Evolutionary conservation across 108 stramenopile genomes (phyloP).

Genomic region (Cylindrotheca closterium): DNA sequence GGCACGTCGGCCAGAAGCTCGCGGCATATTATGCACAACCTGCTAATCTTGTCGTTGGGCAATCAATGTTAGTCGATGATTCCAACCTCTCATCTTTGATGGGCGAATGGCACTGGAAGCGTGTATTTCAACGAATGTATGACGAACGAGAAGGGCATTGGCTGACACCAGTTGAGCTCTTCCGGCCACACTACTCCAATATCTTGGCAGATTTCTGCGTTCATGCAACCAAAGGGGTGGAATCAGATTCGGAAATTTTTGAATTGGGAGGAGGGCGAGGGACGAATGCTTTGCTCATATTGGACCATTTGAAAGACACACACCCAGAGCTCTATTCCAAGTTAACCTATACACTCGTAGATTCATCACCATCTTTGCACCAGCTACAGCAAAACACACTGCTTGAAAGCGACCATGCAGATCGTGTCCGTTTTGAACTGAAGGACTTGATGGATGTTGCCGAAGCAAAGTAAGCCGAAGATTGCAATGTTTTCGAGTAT

Average conservation of each 20-base stretch:
- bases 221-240: slow-evolving; percentile 2
- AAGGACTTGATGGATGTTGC: slow-evolving; percentile 74
- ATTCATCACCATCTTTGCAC: slow-evolving; percentile 74
- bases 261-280: slow-evolving; percentile 84
- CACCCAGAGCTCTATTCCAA: slow-evolving; percentile 55
- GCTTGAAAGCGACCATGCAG: slow-evolving; percentile 35
- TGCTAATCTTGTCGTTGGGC: slow-evolving; percentile 43
- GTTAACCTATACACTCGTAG: slow-evolving; percentile 71
- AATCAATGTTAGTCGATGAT: slow-evolving; percentile 1
- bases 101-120: slow-evolving; percentile 82
- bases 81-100: slow-evolving; percentile 49
- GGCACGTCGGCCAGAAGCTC: slow-evolving; percentile 28
- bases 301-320: slow-evolving; percentile 46
- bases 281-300: slow-evolving; percentile 73
- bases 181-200: slow-evolving; percentile 72
- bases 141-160: slow-evolving; percentile 74
- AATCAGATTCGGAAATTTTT: slow-evolving; percentile 47
- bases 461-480: slow-evolving; percentile 47
- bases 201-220: slow-evolving; percentile 68
- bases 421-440: slow-evolving; percentile 53
- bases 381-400: slow-evolving; percentile 54
- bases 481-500: neutral
- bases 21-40: slow-evolving; percentile 55
- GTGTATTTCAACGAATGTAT: slow-evolving; percentile 50
- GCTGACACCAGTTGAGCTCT: slow-evolving; percentile 85